phyloP scores from a whole-genome alignment of 495 filamentous ascomycete species.

The Aspergillus hancockii region DNA sequence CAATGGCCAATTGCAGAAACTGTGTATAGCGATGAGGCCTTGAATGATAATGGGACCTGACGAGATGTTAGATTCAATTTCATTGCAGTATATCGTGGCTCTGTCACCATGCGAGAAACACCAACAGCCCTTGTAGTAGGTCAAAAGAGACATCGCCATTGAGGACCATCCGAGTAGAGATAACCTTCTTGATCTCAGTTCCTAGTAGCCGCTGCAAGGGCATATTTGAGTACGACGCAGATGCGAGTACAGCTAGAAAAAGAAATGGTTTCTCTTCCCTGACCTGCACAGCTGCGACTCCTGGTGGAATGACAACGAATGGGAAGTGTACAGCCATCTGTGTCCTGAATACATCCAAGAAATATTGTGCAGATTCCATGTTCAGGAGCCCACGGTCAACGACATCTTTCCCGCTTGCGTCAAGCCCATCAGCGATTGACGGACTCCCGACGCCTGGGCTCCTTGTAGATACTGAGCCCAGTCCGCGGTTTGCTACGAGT shows the following conservation, averaged over 20 bases:
- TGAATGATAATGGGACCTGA: slow-evolving; percentile 33
- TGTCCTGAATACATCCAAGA: slow-evolving; percentile 20
- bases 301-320: slow-evolving; percentile 31
- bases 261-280: slow-evolving; percentile 30
- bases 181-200: slow-evolving; percentile 36
- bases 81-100: background rate
- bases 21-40: slow-evolving; percentile 42
- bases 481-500: slow-evolving; percentile 12
- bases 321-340: slow-evolving; percentile 31
- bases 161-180: slow-evolving; percentile 45
- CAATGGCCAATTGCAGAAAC: slow-evolving; percentile 44
- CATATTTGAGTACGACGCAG: slow-evolving; percentile 38
- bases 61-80: slow-evolving; percentile 7
- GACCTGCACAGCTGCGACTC: background rate
- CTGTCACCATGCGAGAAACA: slow-evolving; percentile 46
- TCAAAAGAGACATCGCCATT: slow-evolving; percentile 49
- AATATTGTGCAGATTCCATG: slow-evolving; percentile 26
- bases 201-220: slow-evolving; percentile 39
- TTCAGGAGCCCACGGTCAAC: slow-evolving; percentile 16
- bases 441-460: background rate
- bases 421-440: background rate
- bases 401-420: slow-evolving; percentile 27
- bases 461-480: background rate
- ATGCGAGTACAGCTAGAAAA: slow-evolving; percentile 38
- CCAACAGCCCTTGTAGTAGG: slow-evolving; percentile 47